phyloP scores from a whole-genome alignment of 2,329 filamentous ascomycete species.

The Trichophyton simii region DNA sequence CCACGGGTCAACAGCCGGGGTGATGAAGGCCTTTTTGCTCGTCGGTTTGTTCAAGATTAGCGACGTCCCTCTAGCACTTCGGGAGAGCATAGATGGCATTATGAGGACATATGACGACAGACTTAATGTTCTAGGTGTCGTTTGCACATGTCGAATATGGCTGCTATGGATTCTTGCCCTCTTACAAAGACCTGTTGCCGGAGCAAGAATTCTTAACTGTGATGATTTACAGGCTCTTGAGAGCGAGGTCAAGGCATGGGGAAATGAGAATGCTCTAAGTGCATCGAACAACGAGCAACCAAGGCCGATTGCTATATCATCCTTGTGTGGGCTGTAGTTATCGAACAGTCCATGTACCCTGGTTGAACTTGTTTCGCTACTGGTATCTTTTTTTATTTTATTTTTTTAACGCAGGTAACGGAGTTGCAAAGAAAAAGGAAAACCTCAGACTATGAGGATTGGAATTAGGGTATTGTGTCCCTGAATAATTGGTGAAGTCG shows the following conservation, averaged over 20 bases:
- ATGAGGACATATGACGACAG: conserved; percentile 14
- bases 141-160: conserved; percentile 14
- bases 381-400: too few species aligned
- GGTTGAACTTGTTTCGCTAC: too few species aligned
- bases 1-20: conserved; percentile 12
- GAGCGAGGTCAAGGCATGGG: conserved; percentile 16
- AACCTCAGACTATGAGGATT: too few species aligned
- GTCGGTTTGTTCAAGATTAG: conserved; percentile 17
- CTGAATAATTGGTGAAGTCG: too few species aligned
- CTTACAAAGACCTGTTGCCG: conserved; percentile 8
- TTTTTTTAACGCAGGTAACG: too few species aligned
- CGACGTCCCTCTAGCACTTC: conserved; percentile 9
- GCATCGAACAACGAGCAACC: conserved; percentile 14
- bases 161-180: conserved; percentile 13
- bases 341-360: too few species aligned
- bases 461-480: too few species aligned
- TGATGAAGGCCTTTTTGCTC: conserved; percentile 18
- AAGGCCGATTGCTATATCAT: conserved; percentile 11
- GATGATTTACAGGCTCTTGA: conserved; percentile 12
- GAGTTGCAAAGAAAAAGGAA: background rate
- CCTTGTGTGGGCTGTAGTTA: background rate
- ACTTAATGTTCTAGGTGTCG: conserved; percentile 13
- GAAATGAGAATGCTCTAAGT: conserved; percentile 14
- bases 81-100: conserved; percentile 13
- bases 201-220: background rate